phyloP scores from a whole-genome alignment of 805 yeast genomes.

The Cyberlindnera lachancei region DNA sequence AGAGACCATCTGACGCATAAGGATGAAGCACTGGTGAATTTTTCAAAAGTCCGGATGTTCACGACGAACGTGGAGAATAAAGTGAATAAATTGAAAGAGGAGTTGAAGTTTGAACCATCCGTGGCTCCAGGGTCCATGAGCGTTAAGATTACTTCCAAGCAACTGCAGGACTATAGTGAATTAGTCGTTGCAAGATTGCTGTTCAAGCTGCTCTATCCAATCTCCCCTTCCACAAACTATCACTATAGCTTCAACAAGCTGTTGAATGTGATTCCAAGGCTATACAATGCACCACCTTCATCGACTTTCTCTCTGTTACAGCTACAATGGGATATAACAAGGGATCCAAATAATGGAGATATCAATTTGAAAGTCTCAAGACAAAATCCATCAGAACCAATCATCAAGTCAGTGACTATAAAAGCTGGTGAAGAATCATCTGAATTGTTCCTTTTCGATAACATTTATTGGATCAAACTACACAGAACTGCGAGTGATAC shows the following conservation, averaged over 20 bases:
- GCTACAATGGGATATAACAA: slow-evolving; percentile 17
- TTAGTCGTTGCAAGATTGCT: slow-evolving; percentile 19
- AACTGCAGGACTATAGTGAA: slow-evolving; percentile 13
- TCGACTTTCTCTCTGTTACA: slow-evolving; percentile 18
- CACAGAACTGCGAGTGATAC: slow-evolving; percentile 5
- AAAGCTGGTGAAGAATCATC: no score
- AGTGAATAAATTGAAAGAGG: slow-evolving; percentile 5
- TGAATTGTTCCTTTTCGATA: slow-evolving; percentile 33
- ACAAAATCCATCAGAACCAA: slow-evolving; percentile 14
- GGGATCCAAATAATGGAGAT: background rate
- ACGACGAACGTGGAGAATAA: slow-evolving; percentile 14
- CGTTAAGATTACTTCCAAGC: slow-evolving; percentile 12
- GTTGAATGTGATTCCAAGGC: slow-evolving; percentile 4
- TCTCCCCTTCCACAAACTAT: slow-evolving; percentile 22
- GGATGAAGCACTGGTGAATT: slow-evolving; percentile 8
- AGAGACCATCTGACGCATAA: slow-evolving; percentile 9
- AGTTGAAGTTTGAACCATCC: slow-evolving; percentile 1
- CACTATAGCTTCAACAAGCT: slow-evolving; percentile 19
- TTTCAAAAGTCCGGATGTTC: slow-evolving; percentile 15
- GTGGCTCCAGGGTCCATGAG: background rate
- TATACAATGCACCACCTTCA: slow-evolving; percentile 1
- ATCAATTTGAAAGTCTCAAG: slow-evolving; percentile 9
- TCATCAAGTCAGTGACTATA: no score
- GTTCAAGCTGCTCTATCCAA: slow-evolving; percentile 23
- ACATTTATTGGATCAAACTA: slow-evolving; percentile 31